Conservation (phyloP, 2,329 filamentous ascomycete genomes). For the Daldinia sp. region DNA sequence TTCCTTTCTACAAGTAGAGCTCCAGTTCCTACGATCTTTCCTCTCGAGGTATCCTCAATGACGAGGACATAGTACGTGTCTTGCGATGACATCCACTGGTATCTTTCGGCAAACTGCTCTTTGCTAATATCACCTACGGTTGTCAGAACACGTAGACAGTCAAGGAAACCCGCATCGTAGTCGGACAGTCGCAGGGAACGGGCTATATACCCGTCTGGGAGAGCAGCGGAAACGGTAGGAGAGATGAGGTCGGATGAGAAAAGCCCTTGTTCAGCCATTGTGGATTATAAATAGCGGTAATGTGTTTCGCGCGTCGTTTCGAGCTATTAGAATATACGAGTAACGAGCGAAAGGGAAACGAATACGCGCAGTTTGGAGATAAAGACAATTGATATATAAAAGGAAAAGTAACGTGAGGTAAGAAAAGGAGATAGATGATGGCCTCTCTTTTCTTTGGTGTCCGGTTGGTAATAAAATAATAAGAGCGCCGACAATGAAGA, state of each 20-base stretch:
- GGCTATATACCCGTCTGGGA: constrained; percentile 84
- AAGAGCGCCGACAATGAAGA: constrained; percentile 21
- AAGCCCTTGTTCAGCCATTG: constrained; percentile 65
- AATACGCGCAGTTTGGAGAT: neutral
- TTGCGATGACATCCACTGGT: constrained; percentile 79
- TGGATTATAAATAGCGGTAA: constrained; percentile 1
- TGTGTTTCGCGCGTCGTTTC: neutral
- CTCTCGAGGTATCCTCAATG: constrained; percentile 73
- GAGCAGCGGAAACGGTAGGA: constrained; percentile 71
- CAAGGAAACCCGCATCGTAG: constrained; percentile 83
- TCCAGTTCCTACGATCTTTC: constrained; percentile 85
- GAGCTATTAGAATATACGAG: neutral
- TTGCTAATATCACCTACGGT: constrained; percentile 87
- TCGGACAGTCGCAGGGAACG: constrained; percentile 82
- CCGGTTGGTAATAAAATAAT: neutral
- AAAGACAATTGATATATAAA: neutral
- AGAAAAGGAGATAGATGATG: neutral
- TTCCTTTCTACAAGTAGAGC: constrained; percentile 92
- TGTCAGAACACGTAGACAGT: constrained; percentile 89
- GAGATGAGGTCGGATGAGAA: constrained; percentile 83
- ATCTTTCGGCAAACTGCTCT: constrained; percentile 78
- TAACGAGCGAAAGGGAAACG: neutral
- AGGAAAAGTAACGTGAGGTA: neutral
- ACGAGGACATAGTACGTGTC: constrained; percentile 87
- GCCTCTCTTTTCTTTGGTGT: neutral